phyloP scores from a whole-genome alignment of 2,329 filamentous ascomycete species.

The Onygena corvina region DNA sequence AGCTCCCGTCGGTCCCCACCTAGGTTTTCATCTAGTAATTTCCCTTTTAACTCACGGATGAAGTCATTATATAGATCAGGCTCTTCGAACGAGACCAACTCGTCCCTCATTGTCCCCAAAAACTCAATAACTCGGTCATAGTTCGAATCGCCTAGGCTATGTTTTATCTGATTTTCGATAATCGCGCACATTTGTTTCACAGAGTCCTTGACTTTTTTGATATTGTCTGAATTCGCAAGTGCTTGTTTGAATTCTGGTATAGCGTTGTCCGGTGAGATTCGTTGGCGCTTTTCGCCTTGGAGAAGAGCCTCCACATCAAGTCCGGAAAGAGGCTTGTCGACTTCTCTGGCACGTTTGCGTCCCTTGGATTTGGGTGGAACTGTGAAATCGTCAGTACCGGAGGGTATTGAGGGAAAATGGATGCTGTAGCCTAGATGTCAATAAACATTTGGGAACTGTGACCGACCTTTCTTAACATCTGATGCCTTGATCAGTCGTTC shows the following conservation, averaged over 20 bases:
- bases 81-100: constrained; percentile 63
- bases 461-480: constrained; percentile 67
- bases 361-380: constrained; percentile 71
- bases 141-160: constrained; percentile 62
- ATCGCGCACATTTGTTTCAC: constrained; percentile 63
- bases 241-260: constrained; percentile 84
- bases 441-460: too few relatives aligned
- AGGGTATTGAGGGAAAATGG: background rate
- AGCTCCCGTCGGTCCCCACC: constrained; percentile 69
- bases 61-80: constrained; percentile 66
- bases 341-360: constrained; percentile 53
- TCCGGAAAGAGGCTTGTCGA: constrained; percentile 73
- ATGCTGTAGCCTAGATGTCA: too few relatives aligned
- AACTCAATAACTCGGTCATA: constrained; percentile 67
- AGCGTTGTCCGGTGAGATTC: constrained; percentile 58
- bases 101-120: constrained; percentile 64
- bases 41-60: constrained; percentile 57
- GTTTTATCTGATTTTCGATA: constrained; percentile 54
- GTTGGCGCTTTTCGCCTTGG: constrained; percentile 41
- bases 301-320: constrained; percentile 77
- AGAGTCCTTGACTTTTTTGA: constrained; percentile 53
- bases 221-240: constrained; percentile 48
- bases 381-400: constrained; percentile 22
- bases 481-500: constrained; percentile 55
- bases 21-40: constrained; percentile 55